Evolutionary conservation across 2,329 filamentous ascomycete species (phyloP), one percentile per base, ranked within the genome.

Genomic region (Trichoderma gracile): DNA sequence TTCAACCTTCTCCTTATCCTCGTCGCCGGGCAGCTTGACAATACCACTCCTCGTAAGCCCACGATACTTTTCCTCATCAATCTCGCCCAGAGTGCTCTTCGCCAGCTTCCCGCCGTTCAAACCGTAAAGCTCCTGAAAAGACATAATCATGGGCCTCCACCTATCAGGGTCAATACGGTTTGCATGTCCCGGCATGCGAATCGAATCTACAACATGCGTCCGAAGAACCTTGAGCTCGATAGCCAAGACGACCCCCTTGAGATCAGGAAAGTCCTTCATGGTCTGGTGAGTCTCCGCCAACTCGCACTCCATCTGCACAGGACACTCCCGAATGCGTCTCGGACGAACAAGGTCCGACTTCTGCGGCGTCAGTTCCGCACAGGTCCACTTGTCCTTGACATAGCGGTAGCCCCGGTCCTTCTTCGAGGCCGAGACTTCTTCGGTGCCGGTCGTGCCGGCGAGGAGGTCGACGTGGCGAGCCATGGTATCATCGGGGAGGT

Each of bases 61-160:
- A 17, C 65, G 65, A 55, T 75, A 78, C 47, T 69, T 60, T 68
- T 77, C 74, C 61, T 78, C 76, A 6, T 68, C 40, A 60, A 77
- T 71, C 63, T 63, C 64, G 15, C 68, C 71, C 45, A 76, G 60
- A 15, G 58, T 64, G 10, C 68, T 71, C 19, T 66, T 47, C 3
- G 45, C 68, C 17, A 71, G 53, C 57, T 74, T 76, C 33, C 64
- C 70, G 57, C 66, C 65, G n/a, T 62, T 68, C 65, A 77, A 68
- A 0, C 78, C 79, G 66, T 80, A 80, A 8, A 80, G 69, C 62
- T 81, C 73, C 67, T 78, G 77, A 64, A 81, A 81, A 53, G 68
- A 74, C 77, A 79, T 80, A 49, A 81, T 77, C 69, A 81, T 70
- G 2, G 79, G 79, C 58, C 72, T 70, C 79, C 78, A 81, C 52